Evolutionary conservation across 805 yeast genomes (phyloP).

Genomic region (Candida pseudofarinosa): DNA sequence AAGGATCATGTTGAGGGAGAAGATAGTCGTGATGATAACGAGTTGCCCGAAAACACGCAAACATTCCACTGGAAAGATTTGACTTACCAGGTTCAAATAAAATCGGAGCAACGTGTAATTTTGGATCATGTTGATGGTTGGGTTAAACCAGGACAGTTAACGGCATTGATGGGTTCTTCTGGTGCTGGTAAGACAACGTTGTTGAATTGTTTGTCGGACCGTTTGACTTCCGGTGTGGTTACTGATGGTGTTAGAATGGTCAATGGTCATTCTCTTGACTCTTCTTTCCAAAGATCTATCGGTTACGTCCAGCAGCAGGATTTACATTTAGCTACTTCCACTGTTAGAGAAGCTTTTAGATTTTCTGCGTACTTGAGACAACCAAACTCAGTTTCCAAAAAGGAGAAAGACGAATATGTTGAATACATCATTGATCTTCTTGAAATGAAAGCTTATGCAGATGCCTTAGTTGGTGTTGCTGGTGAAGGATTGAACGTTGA

Average conservation of each 20-base stretch:
- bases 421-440: conserved; percentile 62
- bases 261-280: conserved; percentile 59
- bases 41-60: conserved; percentile 7
- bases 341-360: conserved; percentile 70
- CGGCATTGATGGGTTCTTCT: conserved; percentile 82
- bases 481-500: conserved; percentile 56
- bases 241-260: conserved; percentile 62
- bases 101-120: conserved; percentile 34
- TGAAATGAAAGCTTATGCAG: conserved; percentile 68
- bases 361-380: conserved; percentile 74
- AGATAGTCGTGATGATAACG: conserved; percentile 13
- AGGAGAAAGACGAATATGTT: conserved; percentile 64
- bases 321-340: conserved; percentile 61
- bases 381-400: conserved; percentile 50
- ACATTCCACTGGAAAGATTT: conserved; percentile 37
- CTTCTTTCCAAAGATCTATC: conserved; percentile 69
- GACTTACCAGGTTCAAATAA: conserved; percentile 34
- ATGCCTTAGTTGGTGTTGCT: conserved; percentile 74
- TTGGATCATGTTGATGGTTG: conserved; percentile 52
- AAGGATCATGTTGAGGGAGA: conserved; percentile 26
- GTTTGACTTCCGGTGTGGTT: conserved; percentile 66
- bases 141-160: conserved; percentile 76
- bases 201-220: conserved; percentile 66
- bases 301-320: conserved; percentile 84
- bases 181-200: conserved; percentile 86